These are phyloP conservation scores for Smittium culicis DNA, from an alignment of 371 early-diverging fungal species.

Conservation along the genomic window DNA sequence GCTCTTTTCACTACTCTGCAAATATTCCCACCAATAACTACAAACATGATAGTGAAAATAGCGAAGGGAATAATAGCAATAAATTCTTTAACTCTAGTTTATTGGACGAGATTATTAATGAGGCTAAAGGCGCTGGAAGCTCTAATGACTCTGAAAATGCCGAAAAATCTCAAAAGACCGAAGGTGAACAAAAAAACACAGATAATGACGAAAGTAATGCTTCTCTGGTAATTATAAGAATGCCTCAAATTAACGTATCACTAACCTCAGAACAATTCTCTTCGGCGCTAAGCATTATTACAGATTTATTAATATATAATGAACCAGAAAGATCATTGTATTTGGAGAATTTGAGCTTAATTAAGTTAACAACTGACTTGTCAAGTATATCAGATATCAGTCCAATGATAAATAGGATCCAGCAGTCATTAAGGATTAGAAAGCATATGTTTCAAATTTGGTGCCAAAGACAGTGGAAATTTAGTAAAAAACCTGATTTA, in stretches of 20 bases:
- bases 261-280: constrained; percentile 60
- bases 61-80: background rate
- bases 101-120: too few species aligned
- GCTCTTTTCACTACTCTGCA: background rate
- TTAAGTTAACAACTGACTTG: constrained; percentile 54
- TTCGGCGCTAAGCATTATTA: constrained; percentile 52
- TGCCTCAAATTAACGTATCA: constrained; percentile 50
- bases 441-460: constrained; percentile 26
- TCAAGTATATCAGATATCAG: constrained; percentile 37
- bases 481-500: background rate
- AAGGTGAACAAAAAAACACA: constrained; percentile 11
- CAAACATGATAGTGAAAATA: background rate
- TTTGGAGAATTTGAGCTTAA: constrained; percentile 50
- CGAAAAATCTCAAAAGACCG: background rate
- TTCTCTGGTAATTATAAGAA: constrained; percentile 45
- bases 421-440: constrained; percentile 44
- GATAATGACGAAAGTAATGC: constrained; percentile 22
- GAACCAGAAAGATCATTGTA: constrained; percentile 63
- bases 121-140: too few species aligned
- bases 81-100: background rate
- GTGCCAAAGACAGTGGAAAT: constrained; percentile 13
- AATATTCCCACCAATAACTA: background rate
- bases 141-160: background rate
- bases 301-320: constrained; percentile 61
- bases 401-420: constrained; percentile 46